A percentile compares a stretch with the other conserved stretches of the same genome.
Evolutionary conservation across 805 yeast species (phyloP).

Genomic region (Candida nemodendra): DNA sequence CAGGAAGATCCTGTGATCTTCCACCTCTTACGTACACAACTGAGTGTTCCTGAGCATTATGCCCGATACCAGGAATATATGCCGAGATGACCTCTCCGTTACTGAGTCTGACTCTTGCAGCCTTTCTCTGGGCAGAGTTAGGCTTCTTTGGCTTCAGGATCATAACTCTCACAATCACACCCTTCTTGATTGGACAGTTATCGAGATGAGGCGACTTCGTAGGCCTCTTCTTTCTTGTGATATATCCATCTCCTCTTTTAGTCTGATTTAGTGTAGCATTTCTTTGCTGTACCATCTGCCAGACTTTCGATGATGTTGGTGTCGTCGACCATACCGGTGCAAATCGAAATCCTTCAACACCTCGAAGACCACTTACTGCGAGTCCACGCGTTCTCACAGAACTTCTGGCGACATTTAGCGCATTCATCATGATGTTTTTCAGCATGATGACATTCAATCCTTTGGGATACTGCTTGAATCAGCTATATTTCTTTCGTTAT

Average conservation of each 20-base stretch:
- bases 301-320: conserved; percentile 1
- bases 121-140: conserved; percentile 96
- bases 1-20: conserved; percentile 95
- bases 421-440: background rate
- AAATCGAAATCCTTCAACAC: background rate
- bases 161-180: conserved; percentile 92
- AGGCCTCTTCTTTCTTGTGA: conserved; percentile 36
- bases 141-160: conserved; percentile 97
- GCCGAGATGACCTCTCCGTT: conserved; percentile 89
- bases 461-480: conserved; percentile 2
- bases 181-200: conserved; percentile 82
- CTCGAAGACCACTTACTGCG: background rate
- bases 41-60: conserved; percentile 96
- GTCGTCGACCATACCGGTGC: background rate
- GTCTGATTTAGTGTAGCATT: conserved; percentile 78
- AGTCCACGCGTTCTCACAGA: background rate
- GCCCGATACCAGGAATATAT: conserved; percentile 98
- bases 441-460: conserved; percentile 1
- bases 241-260: conserved; percentile 58
- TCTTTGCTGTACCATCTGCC: conserved; percentile 38
- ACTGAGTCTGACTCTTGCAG: conserved; percentile 88
- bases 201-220: conserved; percentile 80
- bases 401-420: background rate
- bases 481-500: no score
- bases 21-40: conserved; percentile 98